phyloP scores from a whole-genome alignment of 148 eudicot species.

The Rhododendron ovatum region DNA sequence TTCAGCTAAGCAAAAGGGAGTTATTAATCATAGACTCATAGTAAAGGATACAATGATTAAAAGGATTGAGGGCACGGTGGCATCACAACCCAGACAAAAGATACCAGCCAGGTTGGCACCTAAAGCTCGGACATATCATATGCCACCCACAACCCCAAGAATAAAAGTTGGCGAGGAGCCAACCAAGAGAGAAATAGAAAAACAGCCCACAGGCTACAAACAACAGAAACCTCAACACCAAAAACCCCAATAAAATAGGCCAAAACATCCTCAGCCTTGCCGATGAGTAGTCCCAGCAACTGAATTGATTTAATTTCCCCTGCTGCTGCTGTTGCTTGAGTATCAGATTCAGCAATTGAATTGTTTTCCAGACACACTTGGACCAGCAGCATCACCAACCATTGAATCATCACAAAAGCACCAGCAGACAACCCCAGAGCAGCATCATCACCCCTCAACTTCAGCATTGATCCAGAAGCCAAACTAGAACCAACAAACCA shows the following conservation, averaged over 20 bases:
- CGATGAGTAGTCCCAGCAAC: neutral
- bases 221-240: too few species aligned
- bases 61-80: too few species aligned
- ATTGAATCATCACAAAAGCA: neutral
- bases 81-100: too few species aligned
- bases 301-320: neutral
- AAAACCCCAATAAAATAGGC: too few species aligned
- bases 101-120: too few species aligned
- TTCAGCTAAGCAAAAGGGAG: too few species aligned
- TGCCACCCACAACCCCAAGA: neutral
- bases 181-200: neutral
- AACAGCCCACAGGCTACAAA: neutral
- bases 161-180: neutral
- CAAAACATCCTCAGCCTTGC: neutral
- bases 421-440: neutral
- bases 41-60: too few species aligned
- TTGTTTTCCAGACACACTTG: neutral
- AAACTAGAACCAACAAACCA: neutral
- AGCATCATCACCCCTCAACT: neutral
- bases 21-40: too few species aligned
- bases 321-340: neutral
- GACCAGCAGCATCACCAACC: too few species aligned
- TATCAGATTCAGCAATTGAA: neutral
- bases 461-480: neutral
- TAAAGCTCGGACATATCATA: too few species aligned